Evolutionary conservation across 75 land plant genomes (phyloP).

Genomic region (Pseudotsuga menziesii): DNA sequence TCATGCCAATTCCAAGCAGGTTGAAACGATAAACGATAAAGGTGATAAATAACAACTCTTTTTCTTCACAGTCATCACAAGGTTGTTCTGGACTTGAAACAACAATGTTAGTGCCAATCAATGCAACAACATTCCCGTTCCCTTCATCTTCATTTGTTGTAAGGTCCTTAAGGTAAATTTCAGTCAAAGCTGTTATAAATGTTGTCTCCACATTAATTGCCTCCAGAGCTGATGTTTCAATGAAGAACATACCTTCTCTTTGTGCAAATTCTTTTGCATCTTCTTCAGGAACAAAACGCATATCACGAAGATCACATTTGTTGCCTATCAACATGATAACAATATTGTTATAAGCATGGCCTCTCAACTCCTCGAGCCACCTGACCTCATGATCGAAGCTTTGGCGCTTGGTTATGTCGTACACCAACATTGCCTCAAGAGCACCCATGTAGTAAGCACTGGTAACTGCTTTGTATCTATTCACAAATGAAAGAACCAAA

Average conservation of each 20-base stretch:
- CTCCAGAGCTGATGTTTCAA: conserved; percentile 26
- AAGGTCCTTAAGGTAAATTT: conserved; percentile 36
- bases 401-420: conserved; percentile 38
- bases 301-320: conserved; percentile 23
- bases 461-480: conserved; percentile 26
- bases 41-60: background rate
- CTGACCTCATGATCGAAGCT: conserved; percentile 37
- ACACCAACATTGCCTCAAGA: conserved; percentile 44
- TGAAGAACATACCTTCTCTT: too few relatives aligned
- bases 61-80: conserved; percentile 13
- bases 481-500: background rate
- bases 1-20: too few relatives aligned
- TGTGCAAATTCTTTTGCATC: too few relatives aligned
- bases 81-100: conserved; percentile 7
- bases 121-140: conserved; percentile 14
- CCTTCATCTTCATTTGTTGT: conserved; percentile 32
- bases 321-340: conserved; percentile 41
- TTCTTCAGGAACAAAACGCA: conserved; percentile 24
- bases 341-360: conserved; percentile 36
- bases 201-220: conserved; percentile 33
- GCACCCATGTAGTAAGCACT: conserved; percentile 46
- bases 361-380: conserved; percentile 36
- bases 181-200: conserved; percentile 25
- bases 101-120: conserved; percentile 22
- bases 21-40: background rate